Conservation (phyloP, 805 yeast species). For the Metschnikowia kofuensis region DNA sequence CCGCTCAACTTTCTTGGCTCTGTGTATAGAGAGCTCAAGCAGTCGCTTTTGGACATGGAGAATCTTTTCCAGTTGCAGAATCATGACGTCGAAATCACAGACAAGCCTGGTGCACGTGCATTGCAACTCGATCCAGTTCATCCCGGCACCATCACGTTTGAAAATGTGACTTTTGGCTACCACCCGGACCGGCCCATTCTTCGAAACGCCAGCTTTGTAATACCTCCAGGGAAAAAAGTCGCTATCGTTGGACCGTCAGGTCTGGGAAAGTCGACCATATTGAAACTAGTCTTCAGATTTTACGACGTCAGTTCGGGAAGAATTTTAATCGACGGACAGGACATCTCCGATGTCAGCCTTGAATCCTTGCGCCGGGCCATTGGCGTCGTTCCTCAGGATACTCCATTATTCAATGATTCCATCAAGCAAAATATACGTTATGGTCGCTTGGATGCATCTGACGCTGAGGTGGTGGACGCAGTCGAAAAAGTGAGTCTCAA, state of each 20-base stretch:
- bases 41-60: conserved; percentile 93
- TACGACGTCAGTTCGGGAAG: conserved; percentile 80
- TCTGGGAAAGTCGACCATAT: conserved; percentile 88
- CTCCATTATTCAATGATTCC: conserved; percentile 91
- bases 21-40: conserved; percentile 92
- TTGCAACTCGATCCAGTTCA: conserved; percentile 41
- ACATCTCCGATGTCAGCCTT: conserved; percentile 68
- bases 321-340: conserved; percentile 85
- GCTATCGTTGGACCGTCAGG: conserved; percentile 98
- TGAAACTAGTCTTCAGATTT: conserved; percentile 81
- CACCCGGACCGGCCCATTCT: conserved; percentile 86
- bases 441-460: conserved; percentile 72
- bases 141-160: conserved; percentile 81
- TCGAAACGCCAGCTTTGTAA: conserved; percentile 72
- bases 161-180: conserved; percentile 90
- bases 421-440: conserved; percentile 84
- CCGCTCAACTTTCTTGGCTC: conserved; percentile 94
- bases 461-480: conserved; percentile 64
- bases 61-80: conserved; percentile 82
- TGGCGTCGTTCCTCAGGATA: conserved; percentile 97
- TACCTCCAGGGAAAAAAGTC: conserved; percentile 87
- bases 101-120: conserved; percentile 60
- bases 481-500: conserved; percentile 70
- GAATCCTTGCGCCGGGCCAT: conserved; percentile 70
- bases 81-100: conserved; percentile 63